Base-by-base conservation (phyloP, 2,329 filamentous ascomycete genomes). In the Paraphaeosphaeria minitans region DNA sequence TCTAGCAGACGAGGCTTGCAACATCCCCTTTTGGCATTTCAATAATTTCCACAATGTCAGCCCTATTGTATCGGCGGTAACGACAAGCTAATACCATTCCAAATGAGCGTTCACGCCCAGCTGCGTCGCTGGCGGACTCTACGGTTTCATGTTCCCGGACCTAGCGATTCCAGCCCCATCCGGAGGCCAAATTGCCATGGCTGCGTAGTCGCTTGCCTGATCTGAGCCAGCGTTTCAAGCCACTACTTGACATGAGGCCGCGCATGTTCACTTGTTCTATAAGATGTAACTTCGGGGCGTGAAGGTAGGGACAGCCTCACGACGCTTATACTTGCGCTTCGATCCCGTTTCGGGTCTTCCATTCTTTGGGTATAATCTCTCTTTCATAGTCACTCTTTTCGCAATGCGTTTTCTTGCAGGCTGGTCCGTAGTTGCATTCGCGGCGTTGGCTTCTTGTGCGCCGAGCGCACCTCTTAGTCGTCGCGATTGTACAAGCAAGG, bases 361-460 rank as follows among this genome's bases (percentile, higher is more conserved):
- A 53, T 43, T 53, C 35, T 7, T 53, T 31, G n/a, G n/a, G n/a
- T n/a, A 31, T 8, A 31, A 8, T 53, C 24, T 37, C 14, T 19
- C 19, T 13, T 53, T 42, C 37, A n/a, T n/a, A 43, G 31, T 43
- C 37, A 33, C 27, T 53, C 35, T 6, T 51, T 53, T 43, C 37
- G 43, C 21, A 16, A 42, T 53, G 50, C 50, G 50, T 31, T 43
- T 53, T n/a, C 22, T 53, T 42, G 37, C 50, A 9, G 50, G 50
- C 50, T 53, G 50, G 50, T 53, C 50, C 24, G 51, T 37, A 24
- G 51, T 19, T n/a, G 51, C 41, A 8, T 24, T 53, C 2, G 51
- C 41, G 19, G 41, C 41, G 9, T 45, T 53, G 41, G 51, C 51
- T 45, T 53, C 51, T 10, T 45, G 51, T 37, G 51, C 51, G 24